Evolutionary conservation across 2,329 filamentous ascomycete genomes (phyloP).

Genomic region (Ophiostoma montium): DNA sequence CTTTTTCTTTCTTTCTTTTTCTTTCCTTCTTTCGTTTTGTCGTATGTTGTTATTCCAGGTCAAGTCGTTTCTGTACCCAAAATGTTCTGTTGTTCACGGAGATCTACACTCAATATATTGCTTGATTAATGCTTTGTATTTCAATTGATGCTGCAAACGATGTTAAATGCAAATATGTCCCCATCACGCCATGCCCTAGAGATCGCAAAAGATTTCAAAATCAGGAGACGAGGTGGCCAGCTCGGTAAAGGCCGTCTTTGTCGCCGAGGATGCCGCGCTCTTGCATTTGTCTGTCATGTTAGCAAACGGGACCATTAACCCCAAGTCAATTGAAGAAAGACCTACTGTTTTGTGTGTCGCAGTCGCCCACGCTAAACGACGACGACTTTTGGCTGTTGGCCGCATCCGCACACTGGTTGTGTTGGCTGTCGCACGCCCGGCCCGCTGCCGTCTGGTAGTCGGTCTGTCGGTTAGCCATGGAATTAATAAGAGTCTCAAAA

Average conservation of each 20-base stretch:
- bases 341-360: constrained; percentile 32
- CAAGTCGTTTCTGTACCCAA: neutral
- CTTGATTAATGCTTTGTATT: neutral
- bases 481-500: neutral
- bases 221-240: constrained; percentile 27
- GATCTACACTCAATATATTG: neutral
- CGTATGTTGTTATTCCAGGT: neutral
- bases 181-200: too few species aligned
- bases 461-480: constrained; percentile 17
- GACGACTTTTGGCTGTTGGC: constrained; percentile 24
- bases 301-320: neutral
- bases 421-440: constrained; percentile 34
- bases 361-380: constrained; percentile 27
- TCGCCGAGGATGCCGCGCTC: constrained; percentile 17
- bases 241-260: constrained; percentile 19
- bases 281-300: constrained; percentile 26
- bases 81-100: neutral
- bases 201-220: constrained; percentile 33
- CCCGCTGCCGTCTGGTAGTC: constrained; percentile 28
- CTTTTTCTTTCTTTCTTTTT: neutral
- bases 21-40: neutral
- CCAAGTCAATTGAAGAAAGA: neutral
- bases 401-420: constrained; percentile 30
- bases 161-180: too few species aligned
- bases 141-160: too few species aligned